Base-by-base conservation (phyloP, 805 yeast genomes). In the Candida ponderosae region DNA sequence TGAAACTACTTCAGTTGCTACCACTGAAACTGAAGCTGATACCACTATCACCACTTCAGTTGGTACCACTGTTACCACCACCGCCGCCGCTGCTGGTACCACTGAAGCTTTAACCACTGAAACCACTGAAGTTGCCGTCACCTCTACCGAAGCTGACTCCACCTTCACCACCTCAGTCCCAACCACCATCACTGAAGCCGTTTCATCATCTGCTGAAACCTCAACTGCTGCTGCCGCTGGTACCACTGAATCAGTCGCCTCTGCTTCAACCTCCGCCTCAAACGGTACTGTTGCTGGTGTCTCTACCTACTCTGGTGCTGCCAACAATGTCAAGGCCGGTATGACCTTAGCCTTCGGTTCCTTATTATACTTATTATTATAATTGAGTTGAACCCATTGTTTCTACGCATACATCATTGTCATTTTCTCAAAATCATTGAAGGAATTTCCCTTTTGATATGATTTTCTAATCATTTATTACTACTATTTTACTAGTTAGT, bases 31-130 rank as follows among this genome's bases (percentile, higher is more conserved):
- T 24, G 36, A 45, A 19, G 54, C 63, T 43, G 57, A 62, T 31
- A 39, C 52, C 29, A 48, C 48, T 13, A 40, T 37, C 30, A 23
- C 37, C 17, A 30, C 47, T 24, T 47, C 40, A 20, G 45, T 59
- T 38, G 61, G 66, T 36, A 48, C 56, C 36, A 48, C 45, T 36
- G 45, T 53, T 23, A 47, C 40, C 20, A 58, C 59, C 29, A 4
- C 32, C 11, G 17, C 16, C 11, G 6, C 32, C 11, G 9, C 24
- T 6, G 24, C 32, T 11, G 33, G 6, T 20, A 18, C 27, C 4
- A n/a, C 27, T 20, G 35, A 6, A n/a, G 35, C 6, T 24, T 31
- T 24, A 18, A 13, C n/a, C n/a, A 57, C 59, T 32, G 44, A 40
- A 32, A 64, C 70, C 30, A 42, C 50, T 16, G 31, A 11, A 13